These are phyloP conservation scores for Alternaria infectoria DNA, from an alignment of 2,329 filamentous ascomycete species.

Conservation along the genomic window DNA sequence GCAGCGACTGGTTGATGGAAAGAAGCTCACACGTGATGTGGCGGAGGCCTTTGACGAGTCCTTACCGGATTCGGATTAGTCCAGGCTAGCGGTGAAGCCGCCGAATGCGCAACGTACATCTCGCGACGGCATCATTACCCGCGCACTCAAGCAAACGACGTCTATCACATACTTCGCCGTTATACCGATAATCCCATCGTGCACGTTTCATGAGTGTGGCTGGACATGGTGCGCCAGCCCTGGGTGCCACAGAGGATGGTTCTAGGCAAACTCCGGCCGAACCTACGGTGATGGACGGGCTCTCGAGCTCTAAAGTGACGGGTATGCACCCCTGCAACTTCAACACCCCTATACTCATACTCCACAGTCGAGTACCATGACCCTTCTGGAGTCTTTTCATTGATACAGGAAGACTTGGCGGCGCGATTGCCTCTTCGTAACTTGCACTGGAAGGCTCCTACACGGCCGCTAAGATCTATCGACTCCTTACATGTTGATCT, in stretches of 20 bases:
- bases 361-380: conserved; percentile 90
- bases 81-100: conserved; percentile 16
- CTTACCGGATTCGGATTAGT: conserved; percentile 12
- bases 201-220: conserved; percentile 43
- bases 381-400: conserved; percentile 84
- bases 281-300: conserved; percentile 48
- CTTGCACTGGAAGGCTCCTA: conserved; percentile 95
- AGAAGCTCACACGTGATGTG: conserved; percentile 11
- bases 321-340: conserved; percentile 42
- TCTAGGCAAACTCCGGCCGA: conserved; percentile 35
- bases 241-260: conserved; percentile 46
- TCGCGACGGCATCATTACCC: conserved; percentile 23
- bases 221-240: conserved; percentile 47
- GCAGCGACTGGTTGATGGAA: neutral
- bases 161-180: conserved; percentile 6
- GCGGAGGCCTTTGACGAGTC: conserved; percentile 13
- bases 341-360: conserved; percentile 25
- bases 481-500: conserved; percentile 90
- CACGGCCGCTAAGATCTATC: conserved; percentile 89
- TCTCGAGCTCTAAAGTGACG: conserved; percentile 59
- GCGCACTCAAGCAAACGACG: conserved; percentile 29
- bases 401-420: conserved; percentile 78
- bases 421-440: conserved; percentile 85
- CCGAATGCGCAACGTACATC: conserved; percentile 30
- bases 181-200: conserved; percentile 10